Conservation (phyloP, 2,329 filamentous ascomycete species). For the Dactylellina leptospora region DNA sequence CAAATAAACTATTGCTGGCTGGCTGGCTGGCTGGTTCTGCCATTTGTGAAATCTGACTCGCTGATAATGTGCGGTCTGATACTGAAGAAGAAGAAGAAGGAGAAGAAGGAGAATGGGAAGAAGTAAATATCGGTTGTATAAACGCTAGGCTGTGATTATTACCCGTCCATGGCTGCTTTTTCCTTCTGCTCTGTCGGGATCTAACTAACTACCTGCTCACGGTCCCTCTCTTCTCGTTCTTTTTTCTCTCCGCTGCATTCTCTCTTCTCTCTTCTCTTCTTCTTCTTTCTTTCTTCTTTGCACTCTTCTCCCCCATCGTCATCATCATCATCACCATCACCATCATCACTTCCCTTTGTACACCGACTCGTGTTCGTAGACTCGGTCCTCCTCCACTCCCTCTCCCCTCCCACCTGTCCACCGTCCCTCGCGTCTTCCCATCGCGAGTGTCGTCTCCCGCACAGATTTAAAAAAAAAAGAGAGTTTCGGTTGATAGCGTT, state of each 20-base stretch:
- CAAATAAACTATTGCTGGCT: conserved; percentile 47
- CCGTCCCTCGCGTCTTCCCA: not conserved
- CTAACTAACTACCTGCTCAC: conserved; percentile 27
- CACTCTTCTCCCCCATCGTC: conserved; percentile 12
- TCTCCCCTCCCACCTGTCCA: not conserved
- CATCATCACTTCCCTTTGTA: not conserved
- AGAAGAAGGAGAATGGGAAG: not conserved
- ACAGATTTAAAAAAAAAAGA: conserved; percentile 1
- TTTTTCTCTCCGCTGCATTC: conserved; percentile 7
- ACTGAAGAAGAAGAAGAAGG: not conserved
- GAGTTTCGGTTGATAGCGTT: conserved; percentile 51
- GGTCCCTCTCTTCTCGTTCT: conserved; percentile 21
- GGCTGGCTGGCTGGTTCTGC: conserved; percentile 7
- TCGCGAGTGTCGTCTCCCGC: not conserved
- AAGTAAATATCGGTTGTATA: conserved; percentile 7
- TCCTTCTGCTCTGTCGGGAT: too few species aligned
- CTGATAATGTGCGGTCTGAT: conserved; percentile 28
- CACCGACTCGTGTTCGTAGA: not conserved
- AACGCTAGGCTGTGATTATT: conserved; percentile 53
- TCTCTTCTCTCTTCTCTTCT: conserved; percentile 6
- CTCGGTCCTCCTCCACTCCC: conserved; percentile 2
- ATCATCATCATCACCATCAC: conserved; percentile 4
- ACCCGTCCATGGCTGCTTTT: conserved; percentile 52
- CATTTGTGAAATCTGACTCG: conserved; percentile 44
- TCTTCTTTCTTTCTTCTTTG: conserved; percentile 1